These are phyloP conservation scores for Lachnellula subtilissima DNA, from an alignment of 2,329 filamentous ascomycete species.

Conservation along the genomic window DNA sequence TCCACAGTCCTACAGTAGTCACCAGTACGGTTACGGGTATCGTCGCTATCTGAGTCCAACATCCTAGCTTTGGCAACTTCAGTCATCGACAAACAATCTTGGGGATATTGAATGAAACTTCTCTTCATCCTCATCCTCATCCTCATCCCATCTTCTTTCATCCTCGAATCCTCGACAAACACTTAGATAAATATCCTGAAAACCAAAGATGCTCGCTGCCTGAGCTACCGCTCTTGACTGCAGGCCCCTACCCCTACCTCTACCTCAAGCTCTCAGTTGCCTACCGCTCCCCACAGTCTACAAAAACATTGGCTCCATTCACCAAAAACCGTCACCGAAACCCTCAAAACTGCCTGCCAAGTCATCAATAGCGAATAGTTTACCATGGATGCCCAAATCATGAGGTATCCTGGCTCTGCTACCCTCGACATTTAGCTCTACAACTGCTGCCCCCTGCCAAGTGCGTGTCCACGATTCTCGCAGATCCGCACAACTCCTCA, in stretches of 20 bases:
- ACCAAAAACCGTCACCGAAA: slow-evolving; percentile 12
- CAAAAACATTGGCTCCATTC: not conserved
- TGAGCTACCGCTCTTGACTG: slow-evolving; percentile 18
- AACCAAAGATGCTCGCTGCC: slow-evolving; percentile 18
- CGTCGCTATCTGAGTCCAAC: slow-evolving; percentile 1
- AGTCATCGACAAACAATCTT: not conserved
- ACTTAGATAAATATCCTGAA: not conserved
- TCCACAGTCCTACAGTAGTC: slow-evolving; percentile 3
- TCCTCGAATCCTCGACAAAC: slow-evolving; percentile 8
- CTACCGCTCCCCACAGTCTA: slow-evolving; percentile 6
- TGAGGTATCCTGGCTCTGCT: slow-evolving; percentile 28
- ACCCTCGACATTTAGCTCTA: slow-evolving; percentile 27
- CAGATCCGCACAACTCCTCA: slow-evolving; percentile 19
- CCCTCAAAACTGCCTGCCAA: slow-evolving; percentile 3
- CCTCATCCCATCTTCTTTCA: not conserved
- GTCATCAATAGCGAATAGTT: slow-evolving; percentile 9
- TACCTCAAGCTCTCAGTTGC: slow-evolving; percentile 16
- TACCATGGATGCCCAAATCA: slow-evolving; percentile 32
- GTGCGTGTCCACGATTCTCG: slow-evolving; percentile 19
- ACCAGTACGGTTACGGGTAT: slow-evolving; percentile 2
- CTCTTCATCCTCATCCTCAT: not conserved
- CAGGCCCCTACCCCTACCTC: slow-evolving; percentile 11
- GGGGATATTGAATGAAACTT: not conserved
- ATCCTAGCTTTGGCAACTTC: not conserved
- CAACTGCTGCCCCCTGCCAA: slow-evolving; percentile 21